A percentile compares a stretch with the other conserved stretches of the same genome.
phyloP scores from a whole-genome alignment of 164 flowering plant species.

The Vitis labrusca region DNA sequence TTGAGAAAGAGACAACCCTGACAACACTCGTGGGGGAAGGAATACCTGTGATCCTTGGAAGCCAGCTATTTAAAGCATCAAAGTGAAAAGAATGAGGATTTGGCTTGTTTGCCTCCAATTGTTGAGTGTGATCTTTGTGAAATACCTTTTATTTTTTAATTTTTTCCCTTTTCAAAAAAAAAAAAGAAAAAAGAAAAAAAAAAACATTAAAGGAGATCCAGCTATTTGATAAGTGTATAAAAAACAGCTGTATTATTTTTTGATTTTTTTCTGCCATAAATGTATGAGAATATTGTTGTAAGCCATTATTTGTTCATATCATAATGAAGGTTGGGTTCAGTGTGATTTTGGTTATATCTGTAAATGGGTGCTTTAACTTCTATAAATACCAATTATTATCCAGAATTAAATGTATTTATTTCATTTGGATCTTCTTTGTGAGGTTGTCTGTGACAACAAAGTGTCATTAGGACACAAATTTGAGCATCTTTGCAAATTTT shows the following conservation, averaged over 20 bases:
- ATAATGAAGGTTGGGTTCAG: constrained; percentile 29
- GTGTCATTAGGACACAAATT: no score
- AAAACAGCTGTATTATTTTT: constrained; percentile 54
- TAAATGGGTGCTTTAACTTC: no score
- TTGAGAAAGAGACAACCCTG: constrained; percentile 74
- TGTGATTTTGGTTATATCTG: constrained; percentile 5
- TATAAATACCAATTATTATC: no score
- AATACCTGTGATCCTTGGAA: constrained; percentile 80
- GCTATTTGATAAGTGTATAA: constrained; percentile 85
- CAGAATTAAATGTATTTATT: no score
- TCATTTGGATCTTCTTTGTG: neutral
- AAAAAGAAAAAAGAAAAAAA: no score
- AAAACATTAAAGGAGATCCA: constrained; percentile 28
- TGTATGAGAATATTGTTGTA: constrained; percentile 26
- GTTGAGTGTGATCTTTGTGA: constrained; percentile 26
- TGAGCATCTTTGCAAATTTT: no score
- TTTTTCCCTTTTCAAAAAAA: constrained; percentile 7
- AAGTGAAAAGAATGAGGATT: constrained; percentile 28
- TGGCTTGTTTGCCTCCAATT: constrained; percentile 8
- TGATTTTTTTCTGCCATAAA: constrained; percentile 17
- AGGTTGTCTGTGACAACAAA: no score
- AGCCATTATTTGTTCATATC: constrained; percentile 36
- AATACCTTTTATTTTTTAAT: neutral
- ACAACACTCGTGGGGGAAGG: constrained; percentile 88
- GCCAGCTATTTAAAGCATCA: constrained; percentile 66